phyloP scores from a whole-genome alignment of 371 early-diverging fungal species.

The Mortierella sp. region DNA sequence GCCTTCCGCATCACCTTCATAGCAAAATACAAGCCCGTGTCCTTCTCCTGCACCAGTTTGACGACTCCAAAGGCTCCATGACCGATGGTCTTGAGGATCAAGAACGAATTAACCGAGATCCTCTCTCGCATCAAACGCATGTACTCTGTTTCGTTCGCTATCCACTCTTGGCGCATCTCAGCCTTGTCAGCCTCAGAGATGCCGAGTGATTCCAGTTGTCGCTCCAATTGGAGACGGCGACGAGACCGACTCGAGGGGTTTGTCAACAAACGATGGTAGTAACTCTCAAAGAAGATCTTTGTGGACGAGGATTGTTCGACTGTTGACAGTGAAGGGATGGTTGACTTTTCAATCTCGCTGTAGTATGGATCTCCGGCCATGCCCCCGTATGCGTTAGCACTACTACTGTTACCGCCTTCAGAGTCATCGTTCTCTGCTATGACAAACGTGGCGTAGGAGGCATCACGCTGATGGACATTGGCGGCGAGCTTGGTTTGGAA shows the following conservation, averaged over 20 bases:
- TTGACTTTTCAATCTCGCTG: conserved; percentile 32
- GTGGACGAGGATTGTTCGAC: conserved; percentile 68
- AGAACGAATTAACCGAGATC: conserved; percentile 76
- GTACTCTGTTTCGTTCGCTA: conserved; percentile 61
- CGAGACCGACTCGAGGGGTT: conserved; percentile 57
- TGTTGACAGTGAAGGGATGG: conserved; percentile 59
- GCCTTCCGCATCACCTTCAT: conserved; percentile 88
- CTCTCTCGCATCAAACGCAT: conserved; percentile 64
- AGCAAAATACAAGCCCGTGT: conserved; percentile 83
- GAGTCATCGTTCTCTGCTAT: conserved; percentile 34
- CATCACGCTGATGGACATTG: conserved; percentile 35
- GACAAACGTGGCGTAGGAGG: conserved; percentile 45
- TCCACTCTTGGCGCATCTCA: conserved; percentile 58
- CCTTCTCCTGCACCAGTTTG: conserved; percentile 79
- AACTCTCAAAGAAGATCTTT: conserved; percentile 71
- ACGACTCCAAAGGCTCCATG: conserved; percentile 90
- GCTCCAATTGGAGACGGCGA: conserved; percentile 61
- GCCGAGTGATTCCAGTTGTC: conserved; percentile 57
- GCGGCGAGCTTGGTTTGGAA: conserved; percentile 34
- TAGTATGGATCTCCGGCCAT: neutral
- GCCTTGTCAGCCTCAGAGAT: conserved; percentile 62
- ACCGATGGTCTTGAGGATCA: conserved; percentile 80
- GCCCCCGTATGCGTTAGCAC: neutral
- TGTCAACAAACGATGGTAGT: conserved; percentile 66
- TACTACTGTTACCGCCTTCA: neutral